Evolutionary conservation across 2,329 filamentous ascomycete species (phyloP), one percentile per base, ranked within the genome.

Genomic region (Colletotrichum truncatum): DNA sequence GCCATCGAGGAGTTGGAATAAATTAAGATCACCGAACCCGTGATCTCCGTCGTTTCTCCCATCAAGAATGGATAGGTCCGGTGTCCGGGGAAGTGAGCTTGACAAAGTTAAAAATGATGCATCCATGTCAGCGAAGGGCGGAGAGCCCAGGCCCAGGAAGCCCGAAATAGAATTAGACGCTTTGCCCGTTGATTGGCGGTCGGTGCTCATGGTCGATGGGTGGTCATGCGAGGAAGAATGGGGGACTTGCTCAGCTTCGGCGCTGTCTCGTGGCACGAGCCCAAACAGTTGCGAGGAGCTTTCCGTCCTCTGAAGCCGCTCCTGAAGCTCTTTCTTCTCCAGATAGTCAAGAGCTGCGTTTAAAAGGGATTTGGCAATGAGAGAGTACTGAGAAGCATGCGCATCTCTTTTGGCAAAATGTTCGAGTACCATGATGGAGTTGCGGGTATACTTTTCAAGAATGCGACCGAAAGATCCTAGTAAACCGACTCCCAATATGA

Each of bases 201-300:
- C 58, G 4, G 26, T n/a, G 10, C 23, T 43, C 4, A 61, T 9
- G 18, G 39, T 3, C 54, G 53, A 3, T 67, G 49, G 6, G 68
- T 51, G 6, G 57, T 66, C 6, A 68, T 34, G 12, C 69, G 68
- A 21, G 16, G 43, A 11, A 10, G 57, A 25, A 14, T 32, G 49
- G 23, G n/a, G 6, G 11, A 25, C 26, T 63, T 68, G 6, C 34
- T 64, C 7, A 34, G 34, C 3, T 65, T 70, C 12, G 57, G 23
- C 30, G 48, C 58, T 60, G 3, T 73, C 70, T 4, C 73, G 74
- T 0, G 82, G 81, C 6, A 85, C 75, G 0, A 87, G 72, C 0
- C 84, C 84, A 41, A 87, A 87, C 0, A 87, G 69, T 66, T 83
- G 83, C 10, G 82, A 83, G 0, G 84, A 86, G 69, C 76, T 84